Evolutionary conservation across 1,284 basidiomycete genomes (phyloP).

Genomic region (Stereum hirsutum): DNA sequence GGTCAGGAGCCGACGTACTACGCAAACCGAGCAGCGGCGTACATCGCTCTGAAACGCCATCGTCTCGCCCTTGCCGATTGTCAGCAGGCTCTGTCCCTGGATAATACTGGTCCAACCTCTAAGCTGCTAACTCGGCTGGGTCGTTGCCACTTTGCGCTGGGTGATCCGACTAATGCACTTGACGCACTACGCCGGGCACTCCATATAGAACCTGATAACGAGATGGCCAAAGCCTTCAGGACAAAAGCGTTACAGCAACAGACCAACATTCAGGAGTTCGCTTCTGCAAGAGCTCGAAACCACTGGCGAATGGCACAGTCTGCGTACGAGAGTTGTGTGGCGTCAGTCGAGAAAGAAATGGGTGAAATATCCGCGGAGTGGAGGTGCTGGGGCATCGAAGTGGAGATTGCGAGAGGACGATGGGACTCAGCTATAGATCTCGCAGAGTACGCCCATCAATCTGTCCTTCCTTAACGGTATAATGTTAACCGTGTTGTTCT

Average conservation of each 20-base stretch:
- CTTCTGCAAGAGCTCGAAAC: slow-evolving; percentile 7
- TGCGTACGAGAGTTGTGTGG: slow-evolving; percentile 10
- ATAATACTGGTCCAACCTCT: not conserved
- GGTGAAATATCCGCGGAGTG: slow-evolving; percentile 8
- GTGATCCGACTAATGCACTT: slow-evolving; percentile 8
- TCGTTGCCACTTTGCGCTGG: slow-evolving; percentile 11
- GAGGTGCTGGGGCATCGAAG: slow-evolving; percentile 13
- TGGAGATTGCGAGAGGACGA: slow-evolving; percentile 9
- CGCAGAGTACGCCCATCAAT: slow-evolving; percentile 8
- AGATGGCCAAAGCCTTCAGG: slow-evolving; percentile 5
- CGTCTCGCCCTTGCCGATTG: slow-evolving; percentile 10
- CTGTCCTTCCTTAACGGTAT: not conserved
- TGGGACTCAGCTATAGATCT: slow-evolving; percentile 8
- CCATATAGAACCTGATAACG: slow-evolving; percentile 5
- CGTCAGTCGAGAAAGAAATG: slow-evolving; percentile 7
- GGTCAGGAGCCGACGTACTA: not conserved
- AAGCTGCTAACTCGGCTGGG: slow-evolving; percentile 6
- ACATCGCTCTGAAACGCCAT: slow-evolving; percentile 4
- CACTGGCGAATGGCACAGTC: slow-evolving; percentile 13
- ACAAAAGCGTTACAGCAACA: slow-evolving; percentile 7
- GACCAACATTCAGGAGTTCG: slow-evolving; percentile 9
- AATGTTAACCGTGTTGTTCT: no score
- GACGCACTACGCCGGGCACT: slow-evolving; percentile 10
- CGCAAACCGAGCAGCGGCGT: slow-evolving; percentile 7
- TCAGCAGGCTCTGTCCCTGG: slow-evolving; percentile 6